phyloP scores from a whole-genome alignment of 2,329 filamentous ascomycete species.

The Verticillium tricorpus region DNA sequence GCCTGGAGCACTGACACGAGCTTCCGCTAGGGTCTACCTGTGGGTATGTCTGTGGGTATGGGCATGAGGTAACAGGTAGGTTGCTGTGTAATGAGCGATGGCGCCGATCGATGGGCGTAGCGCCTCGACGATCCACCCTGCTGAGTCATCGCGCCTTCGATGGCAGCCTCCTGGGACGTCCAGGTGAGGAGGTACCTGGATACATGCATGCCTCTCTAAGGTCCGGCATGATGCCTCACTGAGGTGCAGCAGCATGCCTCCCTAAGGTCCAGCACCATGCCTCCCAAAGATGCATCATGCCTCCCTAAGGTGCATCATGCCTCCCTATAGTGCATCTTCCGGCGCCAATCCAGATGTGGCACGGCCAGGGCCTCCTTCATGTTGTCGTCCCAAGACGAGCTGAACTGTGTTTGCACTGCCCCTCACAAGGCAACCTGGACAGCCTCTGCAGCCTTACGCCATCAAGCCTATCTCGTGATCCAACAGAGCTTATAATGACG shows the following conservation, averaged over 20 bases:
- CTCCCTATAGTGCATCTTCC: background rate
- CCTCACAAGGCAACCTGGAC: background rate
- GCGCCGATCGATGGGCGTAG: background rate
- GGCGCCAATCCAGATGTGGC: background rate
- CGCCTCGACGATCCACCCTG: background rate
- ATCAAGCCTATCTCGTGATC: background rate
- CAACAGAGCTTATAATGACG: background rate
- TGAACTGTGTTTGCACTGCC: background rate
- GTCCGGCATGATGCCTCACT: background rate
- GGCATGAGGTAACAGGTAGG: background rate
- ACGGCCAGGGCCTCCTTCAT: background rate
- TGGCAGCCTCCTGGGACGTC: background rate
- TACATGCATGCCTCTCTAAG: background rate
- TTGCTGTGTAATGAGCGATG: background rate
- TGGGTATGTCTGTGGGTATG: background rate
- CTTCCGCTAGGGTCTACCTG: background rate
- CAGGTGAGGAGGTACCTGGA: background rate
- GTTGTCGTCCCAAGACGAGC: background rate
- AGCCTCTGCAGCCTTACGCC: background rate
- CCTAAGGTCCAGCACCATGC: too few relatives aligned
- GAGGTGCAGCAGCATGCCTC: background rate
- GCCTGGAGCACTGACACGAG: background rate
- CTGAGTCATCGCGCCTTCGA: background rate
- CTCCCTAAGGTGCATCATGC: too few relatives aligned
- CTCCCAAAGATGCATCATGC: too few relatives aligned